A percentile compares a stretch with the other conserved stretches of the same genome.
Conservation (phyloP, 2,329 filamentous ascomycete species). For the Parascedosporium putredinis region DNA sequence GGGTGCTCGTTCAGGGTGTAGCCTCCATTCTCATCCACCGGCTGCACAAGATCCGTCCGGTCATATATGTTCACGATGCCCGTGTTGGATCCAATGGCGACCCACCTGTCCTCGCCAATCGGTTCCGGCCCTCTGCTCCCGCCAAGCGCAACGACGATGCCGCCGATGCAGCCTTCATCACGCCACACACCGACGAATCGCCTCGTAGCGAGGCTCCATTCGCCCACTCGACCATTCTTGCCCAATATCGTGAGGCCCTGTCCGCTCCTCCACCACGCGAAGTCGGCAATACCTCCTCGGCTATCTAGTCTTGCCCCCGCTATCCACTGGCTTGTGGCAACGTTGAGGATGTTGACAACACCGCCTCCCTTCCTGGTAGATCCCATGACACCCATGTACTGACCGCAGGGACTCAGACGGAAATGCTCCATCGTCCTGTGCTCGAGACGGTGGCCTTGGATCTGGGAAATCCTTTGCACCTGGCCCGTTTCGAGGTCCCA, state of each 20-base stretch:
- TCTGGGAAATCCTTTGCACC: slow-evolving; percentile 70
- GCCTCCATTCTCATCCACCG: slow-evolving; percentile 23
- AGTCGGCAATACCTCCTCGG: slow-evolving; percentile 75
- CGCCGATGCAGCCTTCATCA: slow-evolving; percentile 81
- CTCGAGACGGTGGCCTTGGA: slow-evolving; percentile 67
- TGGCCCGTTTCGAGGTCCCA: slow-evolving; percentile 79
- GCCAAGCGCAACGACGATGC: slow-evolving; percentile 72
- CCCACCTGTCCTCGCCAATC: slow-evolving; percentile 76
- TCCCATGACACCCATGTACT: slow-evolving; percentile 74
- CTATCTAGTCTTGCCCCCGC: slow-evolving; percentile 74
- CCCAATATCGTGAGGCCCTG: slow-evolving; percentile 73
- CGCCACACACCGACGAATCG: slow-evolving; percentile 74
- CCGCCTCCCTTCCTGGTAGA: slow-evolving; percentile 78
- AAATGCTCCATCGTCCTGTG: slow-evolving; percentile 89
- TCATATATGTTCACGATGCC: slow-evolving; percentile 95
- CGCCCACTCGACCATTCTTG: slow-evolving; percentile 80
- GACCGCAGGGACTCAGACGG: slow-evolving; percentile 75
- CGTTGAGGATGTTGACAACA: slow-evolving; percentile 74
- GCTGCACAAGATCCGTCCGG: slow-evolving; percentile 49
- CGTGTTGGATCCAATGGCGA: slow-evolving; percentile 74
- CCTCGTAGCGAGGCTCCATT: slow-evolving; percentile 64
- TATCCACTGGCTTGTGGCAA: slow-evolving; percentile 76
- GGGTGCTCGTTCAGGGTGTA: slow-evolving; percentile 54
- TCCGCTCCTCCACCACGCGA: slow-evolving; percentile 84
- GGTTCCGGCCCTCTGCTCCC: slow-evolving; percentile 49